Conservation (phyloP, 768 basidiomycete species). For the Amanita phalloides region DNA sequence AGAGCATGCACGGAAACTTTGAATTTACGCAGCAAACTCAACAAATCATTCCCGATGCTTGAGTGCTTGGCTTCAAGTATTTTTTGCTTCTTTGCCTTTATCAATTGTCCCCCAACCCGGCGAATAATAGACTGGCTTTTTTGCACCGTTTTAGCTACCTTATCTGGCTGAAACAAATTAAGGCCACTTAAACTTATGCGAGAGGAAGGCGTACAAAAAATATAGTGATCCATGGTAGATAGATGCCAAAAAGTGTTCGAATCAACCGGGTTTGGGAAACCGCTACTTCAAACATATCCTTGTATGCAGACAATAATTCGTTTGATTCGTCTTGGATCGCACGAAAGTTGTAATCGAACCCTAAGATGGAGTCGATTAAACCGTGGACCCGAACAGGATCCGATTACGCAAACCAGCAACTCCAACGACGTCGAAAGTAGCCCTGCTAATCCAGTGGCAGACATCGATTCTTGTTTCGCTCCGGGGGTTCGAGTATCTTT, state of each 20-base stretch:
- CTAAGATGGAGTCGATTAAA: conserved; percentile 21
- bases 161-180: conserved; percentile 38
- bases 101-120: conserved; percentile 61
- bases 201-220: conserved; percentile 40
- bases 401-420: conserved; percentile 48
- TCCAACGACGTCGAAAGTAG: conserved; percentile 88
- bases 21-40: conserved; percentile 64
- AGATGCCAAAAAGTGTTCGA: conserved; percentile 39
- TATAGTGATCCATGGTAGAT: conserved; percentile 42
- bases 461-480: conserved; percentile 45
- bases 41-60: conserved; percentile 61
- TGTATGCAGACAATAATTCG: conserved; percentile 69
- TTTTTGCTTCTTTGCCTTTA: conserved; percentile 72
- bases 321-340: conserved; percentile 74
- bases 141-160: conserved; percentile 34
- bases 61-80: conserved; percentile 46
- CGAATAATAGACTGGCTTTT: conserved; percentile 53
- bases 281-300: conserved; percentile 74
- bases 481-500: conserved; percentile 11
- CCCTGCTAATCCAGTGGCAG: conserved; percentile 70
- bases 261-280: conserved; percentile 43
- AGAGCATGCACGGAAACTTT: not conserved
- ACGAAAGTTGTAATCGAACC: conserved; percentile 82
- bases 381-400: not conserved
- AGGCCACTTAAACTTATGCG: not conserved